These are phyloP conservation scores for Xerophyta viscosa DNA, from an alignment of 106 monocot genomes.

Conservation along the genomic window DNA sequence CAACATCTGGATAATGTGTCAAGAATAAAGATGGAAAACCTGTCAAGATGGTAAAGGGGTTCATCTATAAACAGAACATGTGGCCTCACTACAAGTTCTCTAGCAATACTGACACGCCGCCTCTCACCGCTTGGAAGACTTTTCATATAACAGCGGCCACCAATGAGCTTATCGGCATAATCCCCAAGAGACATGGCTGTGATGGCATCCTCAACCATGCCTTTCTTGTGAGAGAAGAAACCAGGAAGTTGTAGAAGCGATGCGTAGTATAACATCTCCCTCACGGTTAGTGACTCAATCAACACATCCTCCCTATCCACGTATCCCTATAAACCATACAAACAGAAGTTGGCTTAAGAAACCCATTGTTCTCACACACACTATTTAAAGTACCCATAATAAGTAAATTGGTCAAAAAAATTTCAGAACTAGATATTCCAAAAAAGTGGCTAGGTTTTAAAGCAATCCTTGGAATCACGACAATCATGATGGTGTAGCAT, in stretches of 20 bases:
- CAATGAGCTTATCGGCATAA: slow-evolving; percentile 76
- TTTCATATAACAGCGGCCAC: slow-evolving; percentile 76
- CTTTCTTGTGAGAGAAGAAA: slow-evolving; percentile 70
- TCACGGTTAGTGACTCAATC: slow-evolving; percentile 85
- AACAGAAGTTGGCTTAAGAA: background rate
- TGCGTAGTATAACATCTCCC: slow-evolving; percentile 81
- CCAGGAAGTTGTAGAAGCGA: slow-evolving; percentile 91
- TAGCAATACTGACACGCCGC: slow-evolving; percentile 82
- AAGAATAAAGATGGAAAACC: slow-evolving; percentile 27
- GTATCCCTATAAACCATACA: slow-evolving; percentile 56
- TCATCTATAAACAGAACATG: slow-evolving; percentile 90
- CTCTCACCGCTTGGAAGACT: slow-evolving; percentile 80
- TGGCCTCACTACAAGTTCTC: slow-evolving; percentile 90
- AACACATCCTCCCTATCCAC: slow-evolving; percentile 80
- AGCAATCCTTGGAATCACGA: too few species aligned
- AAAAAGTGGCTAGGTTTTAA: too few species aligned
- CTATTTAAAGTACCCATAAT: too few species aligned
- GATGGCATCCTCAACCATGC: slow-evolving; percentile 78
- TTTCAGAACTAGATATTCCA: too few species aligned
- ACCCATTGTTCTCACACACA: too few species aligned
- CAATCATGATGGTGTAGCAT: too few species aligned
- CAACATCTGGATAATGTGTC: background rate
- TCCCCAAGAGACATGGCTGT: slow-evolving; percentile 88
- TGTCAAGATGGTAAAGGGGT: slow-evolving; percentile 96
- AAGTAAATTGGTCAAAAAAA: too few species aligned